These are phyloP conservation scores for Groenewaldozyma auringiensis DNA, from an alignment of 1,139 yeast species.

Conservation along the genomic window DNA sequence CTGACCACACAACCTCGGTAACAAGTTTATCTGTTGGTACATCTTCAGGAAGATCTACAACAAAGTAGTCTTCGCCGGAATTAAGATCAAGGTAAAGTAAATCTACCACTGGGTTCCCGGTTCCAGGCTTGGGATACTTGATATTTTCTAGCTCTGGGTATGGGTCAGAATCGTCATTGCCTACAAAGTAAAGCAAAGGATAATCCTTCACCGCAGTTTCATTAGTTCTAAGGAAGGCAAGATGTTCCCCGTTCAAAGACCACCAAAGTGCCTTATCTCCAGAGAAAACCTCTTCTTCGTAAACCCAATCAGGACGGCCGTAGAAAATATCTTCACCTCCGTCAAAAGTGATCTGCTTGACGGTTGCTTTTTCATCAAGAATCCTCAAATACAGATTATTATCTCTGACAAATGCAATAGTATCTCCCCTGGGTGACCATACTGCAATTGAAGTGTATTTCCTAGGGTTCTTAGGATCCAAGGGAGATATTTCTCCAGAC, in stretches of 20 bases:
- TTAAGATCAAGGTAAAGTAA: conserved; percentile 41
- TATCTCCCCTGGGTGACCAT: conserved; percentile 69
- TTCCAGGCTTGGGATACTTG: conserved; percentile 90
- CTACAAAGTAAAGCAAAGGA: conserved; percentile 54
- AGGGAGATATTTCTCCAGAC: conserved; percentile 36
- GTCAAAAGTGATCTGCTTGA: conserved; percentile 50
- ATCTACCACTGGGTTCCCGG: conserved; percentile 54
- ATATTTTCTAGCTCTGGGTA: conserved; percentile 52
- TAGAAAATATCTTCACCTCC: conserved; percentile 65
- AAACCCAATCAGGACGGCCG: conserved; percentile 94
- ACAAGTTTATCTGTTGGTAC: conserved; percentile 42
- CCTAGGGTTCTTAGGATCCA: conserved; percentile 27
- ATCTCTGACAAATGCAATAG: conserved; percentile 57
- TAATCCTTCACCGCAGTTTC: conserved; percentile 64
- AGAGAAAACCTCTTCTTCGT: conserved; percentile 82
- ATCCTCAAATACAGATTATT: conserved; percentile 54
- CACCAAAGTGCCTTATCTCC: conserved; percentile 75
- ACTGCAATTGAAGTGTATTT: conserved; percentile 44
- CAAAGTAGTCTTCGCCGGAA: conserved; percentile 23
- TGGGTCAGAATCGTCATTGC: conserved; percentile 33
- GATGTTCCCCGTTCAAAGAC: conserved; percentile 61
- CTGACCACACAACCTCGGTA: conserved; percentile 70
- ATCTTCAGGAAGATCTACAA: conserved; percentile 23
- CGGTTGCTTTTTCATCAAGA: conserved; percentile 23
- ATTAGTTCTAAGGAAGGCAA: conserved; percentile 61